phyloP scores from a whole-genome alignment of 2,329 filamentous ascomycete species.

The Calycina marina region DNA sequence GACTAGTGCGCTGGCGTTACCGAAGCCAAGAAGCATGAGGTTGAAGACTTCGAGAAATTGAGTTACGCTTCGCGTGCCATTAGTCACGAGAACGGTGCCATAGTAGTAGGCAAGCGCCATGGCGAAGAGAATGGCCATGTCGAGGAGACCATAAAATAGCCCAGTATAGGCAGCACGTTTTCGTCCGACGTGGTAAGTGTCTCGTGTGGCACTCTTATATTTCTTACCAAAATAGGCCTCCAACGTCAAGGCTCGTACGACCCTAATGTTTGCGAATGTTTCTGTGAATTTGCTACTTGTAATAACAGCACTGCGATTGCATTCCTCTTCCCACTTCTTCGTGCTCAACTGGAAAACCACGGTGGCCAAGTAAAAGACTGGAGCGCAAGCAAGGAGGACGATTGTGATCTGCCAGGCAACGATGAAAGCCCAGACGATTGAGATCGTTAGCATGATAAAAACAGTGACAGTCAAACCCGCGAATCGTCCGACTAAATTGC shows the following conservation, averaged over 20 bases:
- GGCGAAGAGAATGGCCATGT: conserved; percentile 56
- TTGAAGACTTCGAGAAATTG: conserved; percentile 63
- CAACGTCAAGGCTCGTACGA: conserved; percentile 60
- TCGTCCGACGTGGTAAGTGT: conserved; percentile 45
- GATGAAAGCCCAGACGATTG: conserved; percentile 58
- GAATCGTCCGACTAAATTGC: conserved; percentile 68
- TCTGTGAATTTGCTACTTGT: conserved; percentile 55
- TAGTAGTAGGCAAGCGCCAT: conserved; percentile 77
- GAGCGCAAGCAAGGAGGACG: conserved; percentile 54
- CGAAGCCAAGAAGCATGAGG: conserved; percentile 70
- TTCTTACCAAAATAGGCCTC: conserved; percentile 57
- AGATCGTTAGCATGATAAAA: conserved; percentile 49
- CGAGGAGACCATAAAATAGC: conserved; percentile 61
- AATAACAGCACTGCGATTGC: conserved; percentile 45
- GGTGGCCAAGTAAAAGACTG: conserved; percentile 52
- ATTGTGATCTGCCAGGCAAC: conserved; percentile 72
- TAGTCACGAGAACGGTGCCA: conserved; percentile 48
- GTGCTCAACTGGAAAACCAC: conserved; percentile 50
- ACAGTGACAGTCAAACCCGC: conserved; percentile 55
- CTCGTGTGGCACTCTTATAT: conserved; percentile 35
- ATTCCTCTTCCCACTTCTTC: conserved; percentile 55
- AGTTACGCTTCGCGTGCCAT: conserved; percentile 33
- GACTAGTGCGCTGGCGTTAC: conserved; percentile 55
- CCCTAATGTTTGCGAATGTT: conserved; percentile 63
- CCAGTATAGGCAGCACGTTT: conserved; percentile 54